These are phyloP conservation scores for Eutypa lata DNA, from an alignment of 2,329 filamentous ascomycete genomes.

Conservation along the genomic window DNA sequence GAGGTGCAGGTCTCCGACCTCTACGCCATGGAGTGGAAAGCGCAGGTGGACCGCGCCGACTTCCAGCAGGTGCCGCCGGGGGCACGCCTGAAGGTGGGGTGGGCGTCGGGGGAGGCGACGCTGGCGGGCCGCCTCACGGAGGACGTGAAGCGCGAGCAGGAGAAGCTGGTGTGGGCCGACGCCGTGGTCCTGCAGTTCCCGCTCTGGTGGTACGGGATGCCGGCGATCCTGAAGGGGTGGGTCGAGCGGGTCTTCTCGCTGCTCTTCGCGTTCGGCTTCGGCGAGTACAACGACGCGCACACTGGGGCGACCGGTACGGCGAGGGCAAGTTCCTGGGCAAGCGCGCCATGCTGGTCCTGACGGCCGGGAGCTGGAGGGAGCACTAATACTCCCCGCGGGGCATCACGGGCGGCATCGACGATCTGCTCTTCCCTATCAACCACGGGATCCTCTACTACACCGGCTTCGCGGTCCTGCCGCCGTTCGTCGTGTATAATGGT, in stretches of 20 bases:
- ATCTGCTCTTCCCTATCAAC: constrained; percentile 7
- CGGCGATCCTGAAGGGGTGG: constrained; percentile 8
- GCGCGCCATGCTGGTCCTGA: constrained; percentile 5
- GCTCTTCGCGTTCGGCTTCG: constrained; percentile 3
- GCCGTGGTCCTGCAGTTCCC: constrained; percentile 5
- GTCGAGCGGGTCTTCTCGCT: constrained; percentile 5
- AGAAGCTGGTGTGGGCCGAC: constrained; percentile 7
- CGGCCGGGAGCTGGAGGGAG: constrained; percentile 5
- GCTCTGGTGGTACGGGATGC: constrained; percentile 6
- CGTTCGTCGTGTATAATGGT: constrained; percentile 2
- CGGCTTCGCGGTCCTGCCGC: constrained; percentile 5
- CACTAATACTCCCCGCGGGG: constrained; percentile 6
- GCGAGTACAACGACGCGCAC: constrained; percentile 3
- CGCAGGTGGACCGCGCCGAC: constrained; percentile 5
- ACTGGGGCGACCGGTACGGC: constrained; percentile 7
- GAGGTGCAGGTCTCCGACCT: constrained; percentile 8
- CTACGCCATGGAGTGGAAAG: constrained; percentile 6
- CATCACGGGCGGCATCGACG: constrained; percentile 5
- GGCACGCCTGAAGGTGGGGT: background rate
- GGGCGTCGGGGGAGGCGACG: background rate
- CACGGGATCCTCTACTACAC: constrained; percentile 8
- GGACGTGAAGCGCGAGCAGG: constrained; percentile 6
- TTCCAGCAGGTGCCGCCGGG: constrained; percentile 2
- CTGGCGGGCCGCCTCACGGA: constrained; percentile 2
- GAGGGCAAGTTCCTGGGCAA: constrained; percentile 4